Evolutionary conservation across 257 asterid genomes (phyloP).

Genomic region (Orobanche coerulescens): DNA sequence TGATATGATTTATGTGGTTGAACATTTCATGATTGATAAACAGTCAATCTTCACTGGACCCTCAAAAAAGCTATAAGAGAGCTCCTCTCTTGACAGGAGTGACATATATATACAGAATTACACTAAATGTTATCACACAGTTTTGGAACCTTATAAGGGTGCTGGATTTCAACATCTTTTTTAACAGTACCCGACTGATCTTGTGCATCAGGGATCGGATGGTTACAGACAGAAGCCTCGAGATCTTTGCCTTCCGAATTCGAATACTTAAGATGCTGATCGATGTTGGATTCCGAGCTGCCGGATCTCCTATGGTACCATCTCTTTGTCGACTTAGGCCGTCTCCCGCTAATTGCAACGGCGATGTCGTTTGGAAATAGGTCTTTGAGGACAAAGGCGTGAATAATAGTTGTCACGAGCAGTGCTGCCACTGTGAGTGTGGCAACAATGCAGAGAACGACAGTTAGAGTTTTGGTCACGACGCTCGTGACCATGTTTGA

Average conservation of each 20-base stretch:
- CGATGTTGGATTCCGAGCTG: conserved; percentile 37
- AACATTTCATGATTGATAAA: too few species aligned
- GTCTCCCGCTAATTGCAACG: conserved; percentile 57
- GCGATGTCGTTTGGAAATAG: conserved; percentile 80
- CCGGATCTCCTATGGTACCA: conserved; percentile 46
- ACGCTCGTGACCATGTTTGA: conserved; percentile 36
- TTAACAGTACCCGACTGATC: conserved; percentile 7
- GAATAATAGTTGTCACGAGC: conserved; percentile 58
- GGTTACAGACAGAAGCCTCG: conserved; percentile 31
- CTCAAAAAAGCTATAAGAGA: too few species aligned
- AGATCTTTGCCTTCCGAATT: conserved; percentile 40
- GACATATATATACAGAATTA: neutral
- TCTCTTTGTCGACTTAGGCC: conserved; percentile 29
- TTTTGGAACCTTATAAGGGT: conserved; percentile 13
- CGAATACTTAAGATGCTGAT: conserved; percentile 43
- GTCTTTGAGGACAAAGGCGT: conserved; percentile 55
- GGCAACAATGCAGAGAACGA: conserved; percentile 41
- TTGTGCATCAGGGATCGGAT: conserved; percentile 16
- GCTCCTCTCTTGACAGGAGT: neutral
- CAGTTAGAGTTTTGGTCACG: conserved; percentile 32
- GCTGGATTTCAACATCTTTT: conserved; percentile 15
- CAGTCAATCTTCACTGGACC: neutral
- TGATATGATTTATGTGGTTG: too few species aligned
- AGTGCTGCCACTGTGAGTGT: conserved; percentile 48
- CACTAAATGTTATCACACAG: neutral